These are phyloP conservation scores for Flagelloscypha sp. DNA, from an alignment of 768 basidiomycete genomes.

Conservation along the genomic window DNA sequence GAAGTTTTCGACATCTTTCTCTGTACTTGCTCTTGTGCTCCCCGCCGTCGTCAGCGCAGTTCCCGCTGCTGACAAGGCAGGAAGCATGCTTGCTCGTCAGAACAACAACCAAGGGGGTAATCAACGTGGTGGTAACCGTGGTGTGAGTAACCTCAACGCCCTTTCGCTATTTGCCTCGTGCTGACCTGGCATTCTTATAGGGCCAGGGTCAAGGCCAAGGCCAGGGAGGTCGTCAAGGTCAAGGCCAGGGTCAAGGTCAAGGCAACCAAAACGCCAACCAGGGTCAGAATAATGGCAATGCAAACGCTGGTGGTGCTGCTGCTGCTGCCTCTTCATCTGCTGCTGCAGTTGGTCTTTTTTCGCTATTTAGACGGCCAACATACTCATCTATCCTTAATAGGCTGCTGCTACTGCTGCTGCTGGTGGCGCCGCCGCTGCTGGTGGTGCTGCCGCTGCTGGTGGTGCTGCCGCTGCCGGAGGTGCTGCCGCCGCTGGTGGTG, in stretches of 20 bases:
- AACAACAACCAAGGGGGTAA: neutral
- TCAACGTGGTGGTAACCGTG: constrained; percentile 8
- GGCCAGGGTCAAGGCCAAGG: neutral
- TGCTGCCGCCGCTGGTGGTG: constrained; percentile 9
- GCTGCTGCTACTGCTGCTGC: constrained; percentile 9
- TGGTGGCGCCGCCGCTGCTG: constrained; percentile 10
- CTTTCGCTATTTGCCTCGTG: neutral
- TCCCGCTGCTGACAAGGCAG: constrained; percentile 19
- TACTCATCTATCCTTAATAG: too few relatives aligned
- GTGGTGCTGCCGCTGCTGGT: constrained; percentile 9
- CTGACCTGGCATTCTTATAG: neutral
- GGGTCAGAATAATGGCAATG: constrained; percentile 7
- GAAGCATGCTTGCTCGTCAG: constrained; percentile 12
- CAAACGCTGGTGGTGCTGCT: constrained; percentile 14
- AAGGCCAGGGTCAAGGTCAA: constrained; percentile 14
- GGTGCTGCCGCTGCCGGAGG: constrained; percentile 10
- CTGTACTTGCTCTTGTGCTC: constrained; percentile 30
- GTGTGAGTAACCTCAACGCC: constrained; percentile 3
- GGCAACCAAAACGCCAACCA: constrained; percentile 7
- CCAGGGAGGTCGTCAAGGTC: neutral
- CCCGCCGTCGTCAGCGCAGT: constrained; percentile 29
- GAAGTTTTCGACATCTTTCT: constrained; percentile 39
- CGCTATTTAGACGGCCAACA: too few relatives aligned
- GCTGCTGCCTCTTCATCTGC: constrained; percentile 7
- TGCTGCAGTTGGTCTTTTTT: constrained; percentile 7